A percentile compares a stretch with the other conserved stretches of the same genome.
phyloP scores from a whole-genome alignment of 192 early-diverging fungal genomes.

The Phlyctochytrium arcticum region DNA sequence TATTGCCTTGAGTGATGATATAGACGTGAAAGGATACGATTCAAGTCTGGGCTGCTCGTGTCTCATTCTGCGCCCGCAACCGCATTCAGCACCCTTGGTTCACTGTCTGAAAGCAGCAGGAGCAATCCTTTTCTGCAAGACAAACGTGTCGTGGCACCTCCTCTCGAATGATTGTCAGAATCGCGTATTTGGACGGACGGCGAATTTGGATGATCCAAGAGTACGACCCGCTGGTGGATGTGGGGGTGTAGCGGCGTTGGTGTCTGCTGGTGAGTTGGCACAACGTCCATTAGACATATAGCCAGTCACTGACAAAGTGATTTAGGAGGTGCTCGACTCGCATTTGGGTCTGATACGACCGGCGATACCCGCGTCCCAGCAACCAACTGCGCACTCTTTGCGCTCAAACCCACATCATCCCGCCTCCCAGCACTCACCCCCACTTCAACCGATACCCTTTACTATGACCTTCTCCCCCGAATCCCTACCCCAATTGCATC shows the following conservation, averaged over 20 bases:
- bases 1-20: conserved; percentile 9
- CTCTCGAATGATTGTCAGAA: neutral
- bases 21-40: conserved; percentile 10
- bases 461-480: neutral
- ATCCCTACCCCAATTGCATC: no score
- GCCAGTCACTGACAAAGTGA: neutral
- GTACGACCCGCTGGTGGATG: conserved; percentile 1
- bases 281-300: neutral
- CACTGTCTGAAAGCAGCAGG: conserved; percentile 3
- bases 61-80: neutral
- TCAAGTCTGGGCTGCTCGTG: conserved; percentile 4
- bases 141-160: conserved; percentile 8
- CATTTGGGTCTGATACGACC: neutral
- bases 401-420: neutral
- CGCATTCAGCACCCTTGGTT: neutral
- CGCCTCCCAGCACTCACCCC: conserved; percentile 1
- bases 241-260: conserved; percentile 1
- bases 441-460: neutral
- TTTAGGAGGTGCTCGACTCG: neutral
- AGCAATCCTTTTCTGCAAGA: conserved; percentile 8
- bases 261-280: conserved; percentile 4
- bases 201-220: neutral
- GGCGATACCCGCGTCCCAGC: conserved; percentile 8
- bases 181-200: neutral
- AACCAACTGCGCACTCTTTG: neutral